Evolutionary conservation across 2,329 filamentous ascomycete genomes (phyloP).

Genomic region (Beauveria sp.): DNA sequence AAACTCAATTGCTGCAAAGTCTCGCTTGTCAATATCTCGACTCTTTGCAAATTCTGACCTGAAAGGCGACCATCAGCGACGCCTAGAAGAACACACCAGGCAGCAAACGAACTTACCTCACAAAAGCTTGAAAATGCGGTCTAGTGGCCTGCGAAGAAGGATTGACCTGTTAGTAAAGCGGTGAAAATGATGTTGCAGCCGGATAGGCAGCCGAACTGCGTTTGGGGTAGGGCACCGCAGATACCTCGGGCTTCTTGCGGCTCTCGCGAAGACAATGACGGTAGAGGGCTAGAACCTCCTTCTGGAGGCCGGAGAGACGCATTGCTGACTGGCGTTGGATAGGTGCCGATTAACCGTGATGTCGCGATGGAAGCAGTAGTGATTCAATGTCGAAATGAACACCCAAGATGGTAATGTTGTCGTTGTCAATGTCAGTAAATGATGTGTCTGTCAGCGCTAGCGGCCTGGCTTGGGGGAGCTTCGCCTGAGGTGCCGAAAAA

Average conservation of each 20-base stretch:
- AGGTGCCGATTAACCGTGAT: not conserved
- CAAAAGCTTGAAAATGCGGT: slow-evolving; percentile 55
- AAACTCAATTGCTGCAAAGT: slow-evolving; percentile 81
- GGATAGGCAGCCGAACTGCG: not conserved
- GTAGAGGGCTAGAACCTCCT: slow-evolving; percentile 80
- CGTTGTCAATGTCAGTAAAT: slow-evolving; percentile 1
- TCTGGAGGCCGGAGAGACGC: slow-evolving; percentile 77
- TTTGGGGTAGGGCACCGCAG: slow-evolving; percentile 5
- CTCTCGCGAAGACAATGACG: slow-evolving; percentile 76
- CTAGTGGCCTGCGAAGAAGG: slow-evolving; percentile 39
- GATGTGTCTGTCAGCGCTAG: slow-evolving; percentile 10
- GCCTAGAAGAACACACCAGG: not conserved
- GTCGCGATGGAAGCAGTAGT: not conserved
- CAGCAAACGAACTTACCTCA: slow-evolving; percentile 40
- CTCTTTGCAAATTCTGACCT: slow-evolving; percentile 74
- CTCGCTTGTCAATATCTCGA: slow-evolving; percentile 64
- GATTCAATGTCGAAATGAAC: not conserved
- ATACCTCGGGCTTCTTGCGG: slow-evolving; percentile 69
- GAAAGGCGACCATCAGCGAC: not conserved
- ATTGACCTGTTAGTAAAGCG: slow-evolving; percentile 13
- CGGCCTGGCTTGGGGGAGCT: not conserved
- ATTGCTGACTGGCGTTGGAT: slow-evolving; percentile 13
- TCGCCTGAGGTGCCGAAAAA: not conserved
- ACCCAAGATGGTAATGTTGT: slow-evolving; percentile 6
- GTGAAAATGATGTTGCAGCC: slow-evolving; percentile 4